Conservation (phyloP, 2,329 filamentous ascomycete species). For the Albophoma yamanashiensis region DNA sequence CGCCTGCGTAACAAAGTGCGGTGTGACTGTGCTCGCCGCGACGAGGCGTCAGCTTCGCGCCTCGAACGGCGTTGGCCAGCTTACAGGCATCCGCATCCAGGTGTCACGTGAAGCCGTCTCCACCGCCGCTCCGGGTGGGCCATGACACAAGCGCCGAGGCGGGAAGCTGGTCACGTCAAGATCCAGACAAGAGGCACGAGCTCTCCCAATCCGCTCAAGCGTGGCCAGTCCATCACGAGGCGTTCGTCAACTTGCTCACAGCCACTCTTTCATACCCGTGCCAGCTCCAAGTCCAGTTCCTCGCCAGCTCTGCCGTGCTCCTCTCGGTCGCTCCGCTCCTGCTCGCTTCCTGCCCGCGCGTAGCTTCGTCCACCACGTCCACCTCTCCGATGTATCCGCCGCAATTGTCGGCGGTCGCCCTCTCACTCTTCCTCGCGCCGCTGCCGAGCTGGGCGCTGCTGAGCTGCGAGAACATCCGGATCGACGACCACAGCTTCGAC, state of each 20-base stretch:
- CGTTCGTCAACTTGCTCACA: not conserved
- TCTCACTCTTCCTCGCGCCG: slow-evolving; percentile 26
- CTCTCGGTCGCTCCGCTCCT: not conserved
- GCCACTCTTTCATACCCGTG: not conserved
- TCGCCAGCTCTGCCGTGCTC: not conserved
- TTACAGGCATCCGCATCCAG: not conserved
- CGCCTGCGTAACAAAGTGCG: not conserved
- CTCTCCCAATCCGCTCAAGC: slow-evolving; percentile 16
- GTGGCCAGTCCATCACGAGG: slow-evolving; percentile 16
- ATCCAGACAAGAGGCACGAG: slow-evolving; percentile 7
- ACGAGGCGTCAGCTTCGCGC: not conserved
- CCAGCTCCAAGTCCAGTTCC: not conserved
- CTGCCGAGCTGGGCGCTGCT: slow-evolving; percentile 36
- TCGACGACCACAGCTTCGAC: slow-evolving; percentile 52
- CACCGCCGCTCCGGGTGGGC: slow-evolving; percentile 8
- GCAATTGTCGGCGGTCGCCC: slow-evolving; percentile 22
- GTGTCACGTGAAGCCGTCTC: slow-evolving; percentile 16
- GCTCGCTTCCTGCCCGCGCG: not conserved
- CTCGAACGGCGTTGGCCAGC: too few relatives aligned
- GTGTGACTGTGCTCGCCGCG: not conserved
- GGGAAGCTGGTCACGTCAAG: slow-evolving; percentile 16
- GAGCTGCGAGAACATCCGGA: slow-evolving; percentile 50
- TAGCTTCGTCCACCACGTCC: not conserved
- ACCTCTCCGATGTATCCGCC: slow-evolving; percentile 27
- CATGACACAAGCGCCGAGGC: slow-evolving; percentile 20